Evolutionary conservation across 345 rosid genomes (phyloP), one percentile per base, ranked within the genome.

Genomic region (Aethionema arabicum): DNA sequence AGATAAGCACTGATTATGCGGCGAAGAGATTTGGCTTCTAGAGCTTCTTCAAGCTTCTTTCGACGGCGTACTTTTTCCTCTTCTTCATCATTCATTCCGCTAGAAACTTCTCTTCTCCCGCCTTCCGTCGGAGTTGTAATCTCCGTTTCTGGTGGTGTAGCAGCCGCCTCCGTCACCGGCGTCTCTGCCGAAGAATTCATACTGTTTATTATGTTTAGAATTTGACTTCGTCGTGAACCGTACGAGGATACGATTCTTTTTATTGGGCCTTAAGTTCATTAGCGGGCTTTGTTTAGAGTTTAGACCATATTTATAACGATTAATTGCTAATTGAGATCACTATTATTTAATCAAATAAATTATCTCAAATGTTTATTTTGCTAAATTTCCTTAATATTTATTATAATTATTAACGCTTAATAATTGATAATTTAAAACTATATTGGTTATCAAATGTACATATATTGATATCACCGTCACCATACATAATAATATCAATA

Each of bases 1-100:
- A 90, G 91, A 65, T 84, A 93, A 74, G 99, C 99, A 61, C 88
- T 87, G 72, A 93, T 83, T 56, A 93, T 93, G 67, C 99, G 97
- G 59, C 97, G 70, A 15, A 93, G 99, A 61, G 99, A 90, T 77
- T 87, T 77, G 78, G 87, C 85, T 76, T 93, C 96, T 36, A 93
- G 90, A 40, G 87, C 96, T 78, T 90, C 99, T 78, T 93, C 96
- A 39, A 85, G 83, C 79, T 70, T 89, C 64, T 86, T 74, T 69
- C 78, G 88, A 54, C 92, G 97, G 11, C 58, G 77, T 43, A 74
- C 78, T 33, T 73, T 85, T 52, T 80, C 92, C 58, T 83, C 88
- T 38, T 83, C 95, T 54, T 72, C 86, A 32, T 78, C 86, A 50
- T 68, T 77, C 36, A 52, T 60, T 61, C 72, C 77, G 45, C 35